phyloP scores from a whole-genome alignment of 164 flowering plant species.

The Chimonanthus salicifolius region DNA sequence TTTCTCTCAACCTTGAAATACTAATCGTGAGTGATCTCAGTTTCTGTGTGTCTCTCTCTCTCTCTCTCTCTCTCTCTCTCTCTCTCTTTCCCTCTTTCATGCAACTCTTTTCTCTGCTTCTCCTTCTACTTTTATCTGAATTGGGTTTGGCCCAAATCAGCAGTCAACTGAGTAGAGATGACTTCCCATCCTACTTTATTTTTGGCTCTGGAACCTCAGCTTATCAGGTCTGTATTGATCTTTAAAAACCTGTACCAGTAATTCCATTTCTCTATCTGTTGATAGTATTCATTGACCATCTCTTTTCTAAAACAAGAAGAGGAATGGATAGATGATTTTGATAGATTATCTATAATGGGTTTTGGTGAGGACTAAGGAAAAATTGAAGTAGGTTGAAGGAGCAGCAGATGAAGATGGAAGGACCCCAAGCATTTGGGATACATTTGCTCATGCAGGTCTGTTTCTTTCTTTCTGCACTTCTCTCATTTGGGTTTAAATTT shows the following conservation, averaged over 20 bases:
- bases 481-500: neutral
- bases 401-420: conserved; percentile 14
- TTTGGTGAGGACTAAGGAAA: neutral
- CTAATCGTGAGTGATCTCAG: too few relatives aligned
- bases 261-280: neutral
- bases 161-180: conserved; percentile 2
- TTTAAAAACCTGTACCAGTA: neutral
- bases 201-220: conserved; percentile 14
- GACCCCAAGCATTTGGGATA: conserved; percentile 10
- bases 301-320: neutral
- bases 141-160: neutral
- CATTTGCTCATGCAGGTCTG: conserved; percentile 6
- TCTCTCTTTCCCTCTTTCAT: neutral
- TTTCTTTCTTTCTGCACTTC: neutral
- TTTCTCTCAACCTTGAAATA: neutral
- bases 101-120: neutral
- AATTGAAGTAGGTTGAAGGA: conserved; percentile 5
- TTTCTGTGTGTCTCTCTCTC: too few relatives aligned
- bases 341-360: too few relatives aligned
- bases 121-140: neutral
- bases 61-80: neutral
- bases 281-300: neutral
- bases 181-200: conserved; percentile 6
- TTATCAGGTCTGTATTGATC: conserved; percentile 3
- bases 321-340: neutral